Base-by-base conservation (phyloP, 2,329 filamentous ascomycete genomes). In the Boeremia exigua region DNA sequence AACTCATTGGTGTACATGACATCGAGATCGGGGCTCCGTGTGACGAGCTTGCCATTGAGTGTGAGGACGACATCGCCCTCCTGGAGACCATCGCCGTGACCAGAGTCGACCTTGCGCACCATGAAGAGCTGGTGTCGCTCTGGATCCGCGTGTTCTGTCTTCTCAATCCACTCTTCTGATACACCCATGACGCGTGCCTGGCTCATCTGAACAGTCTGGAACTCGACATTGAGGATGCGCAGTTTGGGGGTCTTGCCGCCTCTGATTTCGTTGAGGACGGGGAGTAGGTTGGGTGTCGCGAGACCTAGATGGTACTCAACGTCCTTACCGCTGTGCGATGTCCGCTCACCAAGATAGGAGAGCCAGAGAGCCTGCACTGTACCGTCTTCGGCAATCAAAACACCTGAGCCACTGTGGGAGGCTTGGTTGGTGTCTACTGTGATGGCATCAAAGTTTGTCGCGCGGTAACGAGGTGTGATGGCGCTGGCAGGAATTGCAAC, bases 141-240 rank as follows among this genome's bases (percentile, higher is more conserved):
- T 34, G 91, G 90, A 75, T 99, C 97, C 59, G 92, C 91, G 62
- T 88, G 82, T 48, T 95, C 88, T 2, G 97, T 94, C 75, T 92
- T 90, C 66, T 91, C 84, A 67, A 99, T 96, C 95, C 94, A 98
- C 59, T 96, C 89, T 68, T 98, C 93, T 0, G 91, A 91, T 1
- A 98, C 92, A 9, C 95, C 95, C 93, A 99, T 98, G 63, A 98
- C 92, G 33, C 93, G 89, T 14, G 92, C 94, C 78, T 99, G 95
- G 34, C 90, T 90, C 94, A 99, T 98, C 70, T 96, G 92, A 28
- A 99, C 92, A 10, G 95, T 89, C 55, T 96, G 90, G 70, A 96
- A 93, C 75, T 99, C 95, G 68, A 97, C 91, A 48, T 95, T 95
- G 39, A 99, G 80, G 74, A 99, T 96, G 14, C 94, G 87, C 30